Evolutionary conservation across 371 early-diverging fungal species (phyloP), one percentile per base, ranked within the genome.

Genomic region (Rhizopus arrhizus): DNA sequence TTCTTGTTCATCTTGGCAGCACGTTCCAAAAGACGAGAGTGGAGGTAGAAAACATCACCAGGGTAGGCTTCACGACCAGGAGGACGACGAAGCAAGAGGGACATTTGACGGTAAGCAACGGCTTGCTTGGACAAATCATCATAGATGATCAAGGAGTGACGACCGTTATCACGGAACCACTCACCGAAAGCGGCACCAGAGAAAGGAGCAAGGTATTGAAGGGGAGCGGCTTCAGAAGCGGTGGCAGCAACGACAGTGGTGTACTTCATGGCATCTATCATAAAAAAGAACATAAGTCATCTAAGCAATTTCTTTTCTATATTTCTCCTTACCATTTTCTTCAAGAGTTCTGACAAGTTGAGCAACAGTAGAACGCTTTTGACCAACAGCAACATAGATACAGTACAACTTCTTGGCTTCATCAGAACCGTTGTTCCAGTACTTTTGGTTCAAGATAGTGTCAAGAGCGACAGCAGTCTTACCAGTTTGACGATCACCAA

Each of bases 61-160:
- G 95, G 95, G 86, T 95, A 95, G 65, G 96, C 96, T 83, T 95
- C 96, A 86, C 96, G 94, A 86, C 96, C 96, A 56, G 96, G 96
- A 68, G 95, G 96, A 90, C 96, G 94, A 83, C 96, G 92, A 72
- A 95, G 92, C 73, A 95, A 80, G 63, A 95, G 88, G 38, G 94
- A 94, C 95, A 95, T 93, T 82, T 95, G 95, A 87, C 96, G 95
- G 86, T 95, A 95, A 67, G 95, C 96, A 62, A 95, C 95, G 78
- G 95, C 95, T 80, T 95, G 96, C 86, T 95, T 95, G 81, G 95
- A 93, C 80, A 95, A 82, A 85, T 95, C 96, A 75, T 95, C 96
- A 82, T 93, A 95, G 79, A 95, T 91, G 81, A 95, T 95, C 73
- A 95, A 61, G 32, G 66, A 66, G 88, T 95, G 96, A 85, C 89